Evolutionary conservation across 257 asterid species (phyloP).

Genomic region (Nicotiana knightiana): DNA sequence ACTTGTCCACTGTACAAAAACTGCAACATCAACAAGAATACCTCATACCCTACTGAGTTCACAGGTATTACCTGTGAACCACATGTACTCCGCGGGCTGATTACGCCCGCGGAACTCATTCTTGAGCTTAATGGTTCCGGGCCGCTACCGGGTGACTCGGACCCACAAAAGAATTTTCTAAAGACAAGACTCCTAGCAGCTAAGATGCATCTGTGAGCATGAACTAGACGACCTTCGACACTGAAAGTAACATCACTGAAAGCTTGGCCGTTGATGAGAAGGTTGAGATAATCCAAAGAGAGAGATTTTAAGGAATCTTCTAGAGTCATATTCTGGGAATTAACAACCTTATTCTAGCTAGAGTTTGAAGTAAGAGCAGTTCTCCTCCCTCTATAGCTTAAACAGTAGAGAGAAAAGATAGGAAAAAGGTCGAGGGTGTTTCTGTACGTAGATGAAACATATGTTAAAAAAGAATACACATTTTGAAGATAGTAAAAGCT

Average conservation of each 20-base stretch:
- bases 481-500: background rate
- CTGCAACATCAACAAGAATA: slow-evolving; percentile 74
- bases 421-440: no score
- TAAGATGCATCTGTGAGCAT: slow-evolving; percentile 87
- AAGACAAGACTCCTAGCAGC: slow-evolving; percentile 87
- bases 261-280: slow-evolving; percentile 92
- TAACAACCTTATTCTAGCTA: no score
- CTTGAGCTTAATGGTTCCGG: slow-evolving; percentile 21
- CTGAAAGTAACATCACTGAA: slow-evolving; percentile 96
- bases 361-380: no score
- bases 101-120: slow-evolving; percentile 28
- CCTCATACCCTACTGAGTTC: slow-evolving; percentile 80
- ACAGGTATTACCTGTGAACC: slow-evolving; percentile 46
- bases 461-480: background rate
- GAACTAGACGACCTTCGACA: slow-evolving; percentile 92
- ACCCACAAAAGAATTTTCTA: slow-evolving; percentile 81
- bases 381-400: no score
- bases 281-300: slow-evolving; percentile 81
- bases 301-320: slow-evolving; percentile 85
- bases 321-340: slow-evolving; percentile 2
- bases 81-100: slow-evolving; percentile 32
- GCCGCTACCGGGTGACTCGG: slow-evolving; percentile 50
- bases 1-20: slow-evolving; percentile 94
- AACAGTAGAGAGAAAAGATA: background rate
- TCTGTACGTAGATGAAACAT: no score